phyloP scores from a whole-genome alignment of 768 basidiomycete genomes.

The Termitomyces sp. region DNA sequence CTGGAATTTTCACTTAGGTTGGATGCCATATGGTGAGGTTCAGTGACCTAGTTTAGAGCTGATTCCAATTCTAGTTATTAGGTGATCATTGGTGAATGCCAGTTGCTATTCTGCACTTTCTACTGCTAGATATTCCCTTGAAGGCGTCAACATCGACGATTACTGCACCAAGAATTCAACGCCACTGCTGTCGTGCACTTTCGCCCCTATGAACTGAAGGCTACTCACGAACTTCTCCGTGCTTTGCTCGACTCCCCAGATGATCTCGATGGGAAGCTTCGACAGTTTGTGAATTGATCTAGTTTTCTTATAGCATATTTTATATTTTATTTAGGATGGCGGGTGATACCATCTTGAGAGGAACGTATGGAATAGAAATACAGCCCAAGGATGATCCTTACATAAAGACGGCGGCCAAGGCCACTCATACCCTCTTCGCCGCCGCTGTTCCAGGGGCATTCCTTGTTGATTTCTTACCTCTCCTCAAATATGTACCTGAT shows the following conservation, averaged over 20 bases:
- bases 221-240: conserved; percentile 18
- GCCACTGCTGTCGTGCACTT: conserved; percentile 13
- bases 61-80: background rate
- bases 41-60: too few species aligned
- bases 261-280: conserved; percentile 9
- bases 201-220: conserved; percentile 16
- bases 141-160: conserved; percentile 19
- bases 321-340: conserved; percentile 6
- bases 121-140: background rate
- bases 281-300: conserved; percentile 6
- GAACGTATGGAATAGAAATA: conserved; percentile 28
- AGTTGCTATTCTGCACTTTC: background rate
- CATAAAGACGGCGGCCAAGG: conserved; percentile 23
- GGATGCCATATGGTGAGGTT: conserved; percentile 13
- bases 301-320: background rate
- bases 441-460: conserved; percentile 23
- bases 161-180: conserved; percentile 20
- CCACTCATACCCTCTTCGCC: conserved; percentile 20
- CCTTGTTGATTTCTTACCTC: conserved; percentile 25
- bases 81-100: conserved; percentile 5
- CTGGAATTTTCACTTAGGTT: conserved; percentile 10
- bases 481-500: conserved; percentile 27
- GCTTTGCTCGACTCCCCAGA: conserved; percentile 16
- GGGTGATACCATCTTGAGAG: conserved; percentile 22
- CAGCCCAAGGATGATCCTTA: conserved; percentile 26